A percentile compares a stretch with the other conserved stretches of the same genome.
Evolutionary conservation across 805 yeast genomes (phyloP).

Genomic region (Suhomyces prunicola): DNA sequence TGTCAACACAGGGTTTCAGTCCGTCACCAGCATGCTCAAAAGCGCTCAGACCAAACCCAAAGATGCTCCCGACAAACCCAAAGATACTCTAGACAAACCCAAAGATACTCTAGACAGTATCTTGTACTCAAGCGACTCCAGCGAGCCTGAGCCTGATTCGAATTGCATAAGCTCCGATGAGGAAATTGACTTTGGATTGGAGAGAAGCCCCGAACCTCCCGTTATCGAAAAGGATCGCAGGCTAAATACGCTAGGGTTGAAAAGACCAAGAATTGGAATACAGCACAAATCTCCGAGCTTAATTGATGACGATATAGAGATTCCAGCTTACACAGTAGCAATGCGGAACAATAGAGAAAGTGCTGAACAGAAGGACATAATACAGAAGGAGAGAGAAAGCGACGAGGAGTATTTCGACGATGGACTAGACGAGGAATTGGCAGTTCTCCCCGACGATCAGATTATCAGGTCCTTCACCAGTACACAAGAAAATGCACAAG

Average conservation of each 20-base stretch:
- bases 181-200: background rate
- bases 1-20: slow-evolving; percentile 61
- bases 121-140: slow-evolving; percentile 14
- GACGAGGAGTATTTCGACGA: slow-evolving; percentile 17
- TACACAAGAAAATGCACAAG: background rate
- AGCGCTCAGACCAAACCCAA: background rate
- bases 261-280: slow-evolving; percentile 10
- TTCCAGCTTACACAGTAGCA: slow-evolving; percentile 3
- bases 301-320: slow-evolving; percentile 9
- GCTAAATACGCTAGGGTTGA: slow-evolving; percentile 15
- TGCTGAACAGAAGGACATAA: background rate
- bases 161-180: slow-evolving; percentile 1
- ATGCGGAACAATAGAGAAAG: background rate
- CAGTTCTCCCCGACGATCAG: slow-evolving; percentile 7
- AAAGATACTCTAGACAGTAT: slow-evolving; percentile 13
- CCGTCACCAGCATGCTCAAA: slow-evolving; percentile 48
- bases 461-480: background rate
- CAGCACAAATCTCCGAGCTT: slow-evolving; percentile 2
- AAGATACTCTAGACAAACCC: background rate
- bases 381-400: background rate
- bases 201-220: background rate
- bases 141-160: background rate
- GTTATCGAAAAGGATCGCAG: background rate
- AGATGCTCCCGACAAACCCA: background rate
- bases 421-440: slow-evolving; percentile 23